phyloP scores from a whole-genome alignment of 2,329 filamentous ascomycete species.

The Aspergillus eucalypticola region DNA sequence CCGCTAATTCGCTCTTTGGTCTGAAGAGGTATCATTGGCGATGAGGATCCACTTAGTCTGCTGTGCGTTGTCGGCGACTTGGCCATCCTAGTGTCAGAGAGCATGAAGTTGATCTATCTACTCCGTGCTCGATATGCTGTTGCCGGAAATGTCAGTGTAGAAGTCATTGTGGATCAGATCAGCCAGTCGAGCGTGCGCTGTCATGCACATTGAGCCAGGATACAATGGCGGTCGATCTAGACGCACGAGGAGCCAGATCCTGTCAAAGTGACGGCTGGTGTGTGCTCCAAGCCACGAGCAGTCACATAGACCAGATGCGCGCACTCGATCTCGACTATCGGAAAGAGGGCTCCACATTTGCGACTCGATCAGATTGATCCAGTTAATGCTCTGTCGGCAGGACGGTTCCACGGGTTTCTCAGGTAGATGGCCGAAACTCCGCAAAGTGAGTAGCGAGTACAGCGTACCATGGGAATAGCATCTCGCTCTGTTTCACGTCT shows the following conservation, averaged over 20 bases:
- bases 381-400: not conserved
- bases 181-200: not conserved
- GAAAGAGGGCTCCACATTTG: not conserved
- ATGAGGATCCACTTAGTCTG: constrained; percentile 4
- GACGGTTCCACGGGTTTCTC: not conserved
- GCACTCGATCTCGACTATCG: not conserved
- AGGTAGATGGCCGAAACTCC: not conserved
- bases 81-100: not conserved
- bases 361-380: not conserved
- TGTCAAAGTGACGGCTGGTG: not conserved
- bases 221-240: not conserved
- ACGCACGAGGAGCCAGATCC: not conserved
- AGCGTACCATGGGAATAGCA: not conserved
- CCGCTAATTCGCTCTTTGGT: constrained; percentile 1
- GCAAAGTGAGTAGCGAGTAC: not conserved
- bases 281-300: not conserved
- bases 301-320: not conserved
- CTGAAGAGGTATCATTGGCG: not conserved
- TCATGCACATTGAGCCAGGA: not conserved
- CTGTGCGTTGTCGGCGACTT: not conserved
- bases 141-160: not conserved
- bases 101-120: not conserved
- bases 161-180: not conserved
- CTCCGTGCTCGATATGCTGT: not conserved
- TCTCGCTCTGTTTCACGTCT: not conserved